Conservation (phyloP, 495 filamentous ascomycete species). For the Paragyromitra xinjiangensis region DNA sequence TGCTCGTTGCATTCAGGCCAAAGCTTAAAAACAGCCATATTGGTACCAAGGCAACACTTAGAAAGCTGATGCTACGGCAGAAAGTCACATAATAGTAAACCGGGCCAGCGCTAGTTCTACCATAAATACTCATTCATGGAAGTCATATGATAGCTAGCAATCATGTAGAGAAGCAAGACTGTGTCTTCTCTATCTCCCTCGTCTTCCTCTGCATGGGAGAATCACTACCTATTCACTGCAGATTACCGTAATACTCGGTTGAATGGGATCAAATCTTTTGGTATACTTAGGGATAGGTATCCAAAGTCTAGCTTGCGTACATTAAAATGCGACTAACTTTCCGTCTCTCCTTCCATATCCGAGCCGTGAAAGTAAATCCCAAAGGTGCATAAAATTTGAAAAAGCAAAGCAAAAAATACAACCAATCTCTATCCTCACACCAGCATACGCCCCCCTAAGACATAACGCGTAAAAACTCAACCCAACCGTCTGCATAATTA, state of each 20-base stretch:
- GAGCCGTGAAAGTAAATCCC: conserved; percentile 49
- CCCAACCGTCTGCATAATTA: conserved; percentile 22
- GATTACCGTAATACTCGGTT: background rate
- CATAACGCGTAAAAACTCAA: conserved; percentile 16
- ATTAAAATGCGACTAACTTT: background rate
- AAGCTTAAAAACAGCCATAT: too few relatives aligned
- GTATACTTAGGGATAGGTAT: conserved; percentile 1
- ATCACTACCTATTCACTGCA: background rate
- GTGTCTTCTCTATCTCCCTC: background rate
- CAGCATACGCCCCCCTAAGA: conserved; percentile 2
- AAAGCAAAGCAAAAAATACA: background rate
- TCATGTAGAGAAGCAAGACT: background rate
- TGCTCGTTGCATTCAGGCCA: too few relatives aligned
- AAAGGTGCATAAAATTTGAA: conserved; percentile 63
- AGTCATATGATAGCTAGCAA: too few relatives aligned
- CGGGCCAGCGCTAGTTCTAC: too few relatives aligned
- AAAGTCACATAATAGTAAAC: too few relatives aligned
- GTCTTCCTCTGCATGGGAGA: background rate
- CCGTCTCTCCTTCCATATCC: background rate
- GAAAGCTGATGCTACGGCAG: too few relatives aligned
- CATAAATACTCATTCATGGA: too few relatives aligned
- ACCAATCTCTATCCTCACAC: background rate
- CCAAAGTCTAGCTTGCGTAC: conserved; percentile 5
- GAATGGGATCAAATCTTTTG: background rate
- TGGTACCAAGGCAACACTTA: too few relatives aligned